Conservation (phyloP, 2,329 filamentous ascomycete genomes). For the Cryphonectria parasitica region DNA sequence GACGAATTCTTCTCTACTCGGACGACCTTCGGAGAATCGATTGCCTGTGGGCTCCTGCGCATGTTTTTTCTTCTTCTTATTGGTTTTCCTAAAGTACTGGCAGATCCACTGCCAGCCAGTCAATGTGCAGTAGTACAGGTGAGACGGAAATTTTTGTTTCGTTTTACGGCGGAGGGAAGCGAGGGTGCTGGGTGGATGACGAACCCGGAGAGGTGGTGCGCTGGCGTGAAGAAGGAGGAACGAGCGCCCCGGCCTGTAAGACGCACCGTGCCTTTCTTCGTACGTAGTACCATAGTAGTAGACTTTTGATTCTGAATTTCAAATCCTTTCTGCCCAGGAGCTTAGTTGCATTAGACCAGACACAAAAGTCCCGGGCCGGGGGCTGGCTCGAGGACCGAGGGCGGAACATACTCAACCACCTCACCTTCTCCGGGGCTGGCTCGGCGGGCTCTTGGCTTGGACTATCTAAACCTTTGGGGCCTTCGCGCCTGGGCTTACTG, state of each 20-base stretch:
- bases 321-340: background rate
- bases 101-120: background rate
- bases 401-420: background rate
- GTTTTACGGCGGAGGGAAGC: conserved; percentile 10
- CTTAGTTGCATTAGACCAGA: background rate
- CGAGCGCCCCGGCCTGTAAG: background rate
- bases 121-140: background rate
- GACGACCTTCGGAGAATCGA: background rate
- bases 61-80: background rate
- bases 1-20: background rate
- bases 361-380: background rate
- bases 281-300: background rate
- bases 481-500: background rate
- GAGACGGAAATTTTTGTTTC: conserved; percentile 11
- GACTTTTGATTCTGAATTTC: background rate
- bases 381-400: background rate
- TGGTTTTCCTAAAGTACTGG: background rate
- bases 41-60: background rate
- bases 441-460: background rate
- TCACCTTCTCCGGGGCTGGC: background rate
- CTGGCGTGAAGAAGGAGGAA: background rate
- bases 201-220: background rate
- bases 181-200: background rate
- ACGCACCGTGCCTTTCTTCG: background rate
- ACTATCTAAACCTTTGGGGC: background rate